A percentile compares a stretch with the other conserved stretches of the same genome.
Conservation (phyloP, 2,329 filamentous ascomycete genomes). For the Claviceps maximensis region DNA sequence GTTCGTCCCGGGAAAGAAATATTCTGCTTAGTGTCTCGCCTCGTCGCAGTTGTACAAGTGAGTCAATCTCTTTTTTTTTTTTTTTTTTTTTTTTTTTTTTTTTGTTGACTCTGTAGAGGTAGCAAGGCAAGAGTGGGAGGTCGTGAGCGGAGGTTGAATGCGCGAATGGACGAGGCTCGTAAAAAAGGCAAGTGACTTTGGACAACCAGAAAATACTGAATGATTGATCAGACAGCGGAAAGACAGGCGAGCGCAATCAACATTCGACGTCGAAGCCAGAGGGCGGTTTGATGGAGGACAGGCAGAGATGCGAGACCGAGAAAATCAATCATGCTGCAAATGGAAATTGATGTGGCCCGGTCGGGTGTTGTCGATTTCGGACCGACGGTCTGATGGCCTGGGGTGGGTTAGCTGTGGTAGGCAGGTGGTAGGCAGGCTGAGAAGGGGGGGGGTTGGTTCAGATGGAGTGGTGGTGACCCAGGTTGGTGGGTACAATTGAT, state of each 20-base stretch:
- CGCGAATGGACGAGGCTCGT: background rate
- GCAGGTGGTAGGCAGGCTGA: too few relatives aligned
- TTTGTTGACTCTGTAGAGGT: background rate
- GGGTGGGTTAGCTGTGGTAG: too few relatives aligned
- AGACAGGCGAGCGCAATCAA: background rate
- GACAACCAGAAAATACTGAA: background rate
- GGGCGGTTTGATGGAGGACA: background rate
- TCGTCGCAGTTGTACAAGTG: background rate
- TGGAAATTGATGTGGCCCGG: background rate
- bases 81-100: background rate
- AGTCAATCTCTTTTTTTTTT: background rate
- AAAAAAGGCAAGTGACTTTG: background rate
- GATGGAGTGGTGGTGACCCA: too few relatives aligned
- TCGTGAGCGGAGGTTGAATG: background rate
- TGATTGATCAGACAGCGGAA: background rate
- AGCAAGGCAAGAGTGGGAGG: background rate
- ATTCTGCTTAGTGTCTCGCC: background rate
- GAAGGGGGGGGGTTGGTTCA: too few relatives aligned
- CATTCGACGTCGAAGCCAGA: background rate
- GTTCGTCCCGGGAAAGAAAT: background rate
- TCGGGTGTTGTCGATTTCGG: background rate
- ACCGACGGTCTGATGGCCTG: too few relatives aligned
- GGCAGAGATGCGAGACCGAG: background rate
- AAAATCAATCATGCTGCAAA: background rate
- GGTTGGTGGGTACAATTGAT: too few relatives aligned